Base-by-base conservation (phyloP, 495 filamentous ascomycete species). In the Neurospora hispaniola region DNA sequence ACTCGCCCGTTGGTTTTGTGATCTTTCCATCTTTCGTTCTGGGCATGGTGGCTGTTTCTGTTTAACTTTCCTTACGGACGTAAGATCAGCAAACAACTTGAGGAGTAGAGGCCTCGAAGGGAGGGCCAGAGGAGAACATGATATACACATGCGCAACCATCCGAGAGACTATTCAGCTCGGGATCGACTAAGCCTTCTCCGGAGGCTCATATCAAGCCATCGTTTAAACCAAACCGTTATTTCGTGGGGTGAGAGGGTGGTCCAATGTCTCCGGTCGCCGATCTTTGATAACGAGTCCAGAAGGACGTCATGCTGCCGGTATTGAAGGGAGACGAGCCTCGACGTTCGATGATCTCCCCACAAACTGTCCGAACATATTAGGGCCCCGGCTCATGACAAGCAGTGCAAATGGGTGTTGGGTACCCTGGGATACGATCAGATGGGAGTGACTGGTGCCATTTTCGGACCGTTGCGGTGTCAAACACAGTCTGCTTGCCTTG, bases 21-120 rank as follows among this genome's bases (percentile, higher is more conserved):
- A 75, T 71, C 72, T 41, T 66, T 31, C 69, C 69, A 35, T 71
- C 69, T 46, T 75, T 73, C 42, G 71, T 48, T 31, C 68, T 27
- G 69, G 39, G 69, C 68, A 75, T 75, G 14, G 18, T 40, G 27
- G 54, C 54, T 62, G 27, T 35, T 35, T 62, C 27, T 62, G 54
- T 62, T 35, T 62, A 6, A 35, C 23, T 62, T 62, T 27, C 14
- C 54, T 35, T 62, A 35, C 14, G 54, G 54, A 62, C 54, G 54
- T 62, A 35, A 62, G 27, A 62, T 16, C 27, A 62, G 54, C 27
- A 62, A 62, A 62, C 54, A 62, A 16, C 14, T 35, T 18, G 8
- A 62, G 54, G 14, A 35, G 27, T 18, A 35, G 54, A 35, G 35
- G 27, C 14, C 14, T 62, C 27, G 27, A 27, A 7, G 54, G 54